These are phyloP conservation scores for Scheffersomyces segobiensis DNA, from an alignment of 1,139 yeast species.

Conservation along the genomic window DNA sequence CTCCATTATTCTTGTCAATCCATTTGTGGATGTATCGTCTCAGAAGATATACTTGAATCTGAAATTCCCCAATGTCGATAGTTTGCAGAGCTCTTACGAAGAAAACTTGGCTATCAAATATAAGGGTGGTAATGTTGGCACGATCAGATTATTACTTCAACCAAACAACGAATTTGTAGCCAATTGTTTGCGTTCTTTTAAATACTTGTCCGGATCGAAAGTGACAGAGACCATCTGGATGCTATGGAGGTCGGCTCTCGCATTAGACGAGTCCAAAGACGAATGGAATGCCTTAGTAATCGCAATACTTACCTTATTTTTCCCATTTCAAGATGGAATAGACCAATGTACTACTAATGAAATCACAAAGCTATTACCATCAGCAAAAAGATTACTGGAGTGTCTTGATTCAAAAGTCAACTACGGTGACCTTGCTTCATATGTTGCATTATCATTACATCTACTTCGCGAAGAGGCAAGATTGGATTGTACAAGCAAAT, in stretches of 20 bases:
- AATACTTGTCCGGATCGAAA: conserved; percentile 57
- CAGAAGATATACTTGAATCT: conserved; percentile 32
- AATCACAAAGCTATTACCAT: conserved; percentile 40
- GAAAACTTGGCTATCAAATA: conserved; percentile 28
- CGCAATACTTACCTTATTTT: conserved; percentile 48
- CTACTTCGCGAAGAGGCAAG: conserved; percentile 72
- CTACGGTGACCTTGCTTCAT: conserved; percentile 55
- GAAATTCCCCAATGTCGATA: conserved; percentile 15
- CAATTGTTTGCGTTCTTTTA: conserved; percentile 50
- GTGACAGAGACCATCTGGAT: conserved; percentile 60
- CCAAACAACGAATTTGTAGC: conserved; percentile 49
- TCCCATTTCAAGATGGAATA: conserved; percentile 37
- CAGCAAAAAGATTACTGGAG: conserved; percentile 34
- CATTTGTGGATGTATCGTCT: conserved; percentile 60
- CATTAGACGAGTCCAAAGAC: conserved; percentile 38
- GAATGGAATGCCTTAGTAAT: conserved; percentile 68
- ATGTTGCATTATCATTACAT: conserved; percentile 70
- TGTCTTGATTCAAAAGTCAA: conserved; percentile 23
- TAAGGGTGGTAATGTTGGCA: conserved; percentile 23
- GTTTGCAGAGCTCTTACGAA: conserved; percentile 30
- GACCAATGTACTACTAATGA: conserved; percentile 24
- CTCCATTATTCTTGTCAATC: conserved; percentile 54
- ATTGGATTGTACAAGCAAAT: conserved; percentile 51
- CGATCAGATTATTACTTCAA: conserved; percentile 38
- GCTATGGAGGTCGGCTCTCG: conserved; percentile 62